These are phyloP conservation scores for Delitschia confertaspora DNA, from an alignment of 495 filamentous ascomycete species.

Conservation along the genomic window DNA sequence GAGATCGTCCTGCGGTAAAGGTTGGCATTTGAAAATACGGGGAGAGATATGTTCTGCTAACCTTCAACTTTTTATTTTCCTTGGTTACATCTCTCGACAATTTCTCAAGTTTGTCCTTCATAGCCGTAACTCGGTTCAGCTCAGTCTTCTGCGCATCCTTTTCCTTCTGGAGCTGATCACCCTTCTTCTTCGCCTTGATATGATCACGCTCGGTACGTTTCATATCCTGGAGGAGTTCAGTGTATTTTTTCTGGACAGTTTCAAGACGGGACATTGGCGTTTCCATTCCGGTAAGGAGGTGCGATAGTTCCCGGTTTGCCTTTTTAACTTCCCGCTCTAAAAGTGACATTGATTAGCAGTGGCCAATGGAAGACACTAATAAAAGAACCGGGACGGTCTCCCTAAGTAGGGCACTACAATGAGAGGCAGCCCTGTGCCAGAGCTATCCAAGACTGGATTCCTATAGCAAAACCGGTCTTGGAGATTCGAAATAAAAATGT, in stretches of 20 bases:
- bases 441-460: too few species aligned
- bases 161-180: constrained; percentile 91
- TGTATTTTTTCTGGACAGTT: constrained; percentile 78
- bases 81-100: constrained; percentile 83
- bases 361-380: background rate
- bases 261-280: constrained; percentile 67
- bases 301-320: constrained; percentile 79
- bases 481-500: constrained; percentile 3
- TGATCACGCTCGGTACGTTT: constrained; percentile 89
- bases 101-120: constrained; percentile 94
- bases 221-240: constrained; percentile 86
- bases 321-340: constrained; percentile 81
- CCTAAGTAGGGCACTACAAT: too few species aligned
- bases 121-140: constrained; percentile 71
- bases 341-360: constrained; percentile 5
- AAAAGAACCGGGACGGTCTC: too few species aligned
- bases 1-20: constrained; percentile 66
- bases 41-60: constrained; percentile 37
- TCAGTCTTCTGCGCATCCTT: constrained; percentile 83
- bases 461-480: too few species aligned
- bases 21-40: too few species aligned
- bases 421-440: constrained; percentile 20
- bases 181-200: constrained; percentile 88
- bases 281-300: constrained; percentile 72
- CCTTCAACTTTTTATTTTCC: constrained; percentile 97